Evolutionary conservation across 208 protist species (phyloP), one percentile per base, ranked within the genome.

Genomic region (Angomonas ambiguus): DNA sequence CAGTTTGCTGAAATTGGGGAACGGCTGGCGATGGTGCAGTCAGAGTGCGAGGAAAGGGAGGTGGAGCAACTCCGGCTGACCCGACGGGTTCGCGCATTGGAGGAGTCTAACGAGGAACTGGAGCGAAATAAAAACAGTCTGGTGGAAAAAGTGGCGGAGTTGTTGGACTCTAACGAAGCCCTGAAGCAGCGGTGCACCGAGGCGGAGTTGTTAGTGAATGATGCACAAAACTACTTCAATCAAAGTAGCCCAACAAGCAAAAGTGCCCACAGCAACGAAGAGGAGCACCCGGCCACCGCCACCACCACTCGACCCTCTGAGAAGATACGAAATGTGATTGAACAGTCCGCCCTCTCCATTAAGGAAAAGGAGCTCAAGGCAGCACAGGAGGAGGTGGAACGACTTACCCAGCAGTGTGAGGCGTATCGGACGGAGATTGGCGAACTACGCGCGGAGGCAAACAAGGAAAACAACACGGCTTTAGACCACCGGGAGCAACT

Each of bases 381-480:
- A 2, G 53, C 22, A 4, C 32, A 57, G 16, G 30, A 62, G 6
- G 62, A 67, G 8, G 27, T 67, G 24, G 2, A 59, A n/a, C 6
- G 31, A 25, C 58, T 89, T 13, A 62, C 57, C 32, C 63, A 67
- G 41, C 76, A 84, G 62, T 74, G 82, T n/a, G 72, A 72, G n/a
- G 58, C 62, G n/a, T 82, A 82, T 69, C 77, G 71, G 27, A 62
- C 71, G 20, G 74, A 87, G 61, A 35, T 92, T 27, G 86, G 76
- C 20, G 65, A 65, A 0, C 62, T 89, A 30, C 70, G 73, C 24
- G 80, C 80, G 28, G 70, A 84, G 61, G 48, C 79, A 30, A 76
- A 80, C 35, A 65, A 71, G 20, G 49, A 72, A 27, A 55, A 34
- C 28, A 51, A 65, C 11, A 49, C 72, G 11, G 57, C 62, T 27